phyloP scores from a whole-genome alignment of 768 basidiomycete genomes.

The Mycena vitilis region DNA sequence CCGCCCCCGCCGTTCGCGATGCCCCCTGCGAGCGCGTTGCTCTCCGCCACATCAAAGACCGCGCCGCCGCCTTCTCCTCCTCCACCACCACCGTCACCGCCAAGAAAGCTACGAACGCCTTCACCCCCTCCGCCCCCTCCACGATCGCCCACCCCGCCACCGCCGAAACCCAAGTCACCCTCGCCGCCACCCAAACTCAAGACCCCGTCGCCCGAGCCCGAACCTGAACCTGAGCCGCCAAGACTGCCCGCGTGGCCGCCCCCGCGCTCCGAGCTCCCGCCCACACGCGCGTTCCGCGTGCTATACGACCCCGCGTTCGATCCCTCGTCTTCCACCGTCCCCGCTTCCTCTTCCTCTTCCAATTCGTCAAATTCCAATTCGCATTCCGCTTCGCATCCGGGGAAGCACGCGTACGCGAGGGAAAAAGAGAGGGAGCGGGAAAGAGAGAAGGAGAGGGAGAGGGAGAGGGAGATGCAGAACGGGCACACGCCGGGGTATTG shows the following conservation, averaged over 20 bases:
- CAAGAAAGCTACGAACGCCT: constrained; percentile 22
- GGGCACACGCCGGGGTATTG: constrained; percentile 44
- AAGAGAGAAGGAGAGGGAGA: constrained; percentile 7
- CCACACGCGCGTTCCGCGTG: constrained; percentile 65
- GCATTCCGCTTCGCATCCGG: too few species aligned
- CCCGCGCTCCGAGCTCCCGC: constrained; percentile 58
- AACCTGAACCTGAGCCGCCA: not conserved
- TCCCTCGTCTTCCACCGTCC: constrained; percentile 42
- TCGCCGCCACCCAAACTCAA: not conserved
- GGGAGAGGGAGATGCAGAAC: constrained; percentile 17
- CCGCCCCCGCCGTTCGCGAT: constrained; percentile 18
- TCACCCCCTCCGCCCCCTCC: constrained; percentile 35
- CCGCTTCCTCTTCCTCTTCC: too few species aligned
- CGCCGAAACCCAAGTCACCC: constrained; percentile 15
- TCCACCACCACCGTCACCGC: constrained; percentile 18
- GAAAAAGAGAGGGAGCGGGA: constrained; percentile 38
- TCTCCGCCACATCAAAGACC: too few species aligned
- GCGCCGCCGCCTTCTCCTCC: constrained; percentile 1
- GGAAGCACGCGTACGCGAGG: too few species aligned
- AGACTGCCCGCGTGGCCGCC: constrained; percentile 70
- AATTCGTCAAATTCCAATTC: too few species aligned
- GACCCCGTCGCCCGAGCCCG: not conserved
- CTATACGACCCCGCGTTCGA: constrained; percentile 73
- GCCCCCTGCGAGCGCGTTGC: too few species aligned
- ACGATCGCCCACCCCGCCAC: constrained; percentile 44